Conservation (phyloP, 2,329 filamentous ascomycete genomes). For the Emergomyces pasteurianus region DNA sequence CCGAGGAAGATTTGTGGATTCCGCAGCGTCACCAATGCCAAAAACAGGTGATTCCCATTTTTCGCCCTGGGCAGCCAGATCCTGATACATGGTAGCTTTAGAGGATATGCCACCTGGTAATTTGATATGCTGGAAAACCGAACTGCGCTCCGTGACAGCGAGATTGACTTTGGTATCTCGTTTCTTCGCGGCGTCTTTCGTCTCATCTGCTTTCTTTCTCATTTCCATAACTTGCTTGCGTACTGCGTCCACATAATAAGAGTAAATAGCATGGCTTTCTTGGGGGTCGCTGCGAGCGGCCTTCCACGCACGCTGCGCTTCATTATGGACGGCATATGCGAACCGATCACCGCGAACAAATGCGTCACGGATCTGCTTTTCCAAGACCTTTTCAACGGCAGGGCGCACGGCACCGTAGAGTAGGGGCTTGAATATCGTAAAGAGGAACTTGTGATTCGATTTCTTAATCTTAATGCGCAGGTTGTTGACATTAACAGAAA, state of each 20-base stretch:
- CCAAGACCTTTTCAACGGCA: constrained; percentile 72
- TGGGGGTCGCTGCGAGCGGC: constrained; percentile 58
- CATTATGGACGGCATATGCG: constrained; percentile 65
- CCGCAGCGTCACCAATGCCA: constrained; percentile 64
- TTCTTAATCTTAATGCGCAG: constrained; percentile 84
- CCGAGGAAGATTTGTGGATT: constrained; percentile 59
- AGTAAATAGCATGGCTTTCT: constrained; percentile 70
- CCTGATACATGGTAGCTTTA: constrained; percentile 89
- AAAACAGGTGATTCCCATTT: constrained; percentile 94
- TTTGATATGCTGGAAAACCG: constrained; percentile 79
- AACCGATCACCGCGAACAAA: constrained; percentile 63
- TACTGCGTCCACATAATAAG: constrained; percentile 64
- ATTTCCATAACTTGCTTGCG: constrained; percentile 63
- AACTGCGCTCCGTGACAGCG: constrained; percentile 76
- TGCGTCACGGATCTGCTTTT: constrained; percentile 78
- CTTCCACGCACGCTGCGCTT: constrained; percentile 61
- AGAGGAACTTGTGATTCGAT: constrained; percentile 89
- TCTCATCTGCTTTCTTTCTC: constrained; percentile 69
- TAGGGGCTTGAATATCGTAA: constrained; percentile 74
- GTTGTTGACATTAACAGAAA: constrained; percentile 68
- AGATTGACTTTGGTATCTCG: constrained; percentile 65
- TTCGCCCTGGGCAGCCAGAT: constrained; percentile 76
- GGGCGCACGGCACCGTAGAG: constrained; percentile 75
- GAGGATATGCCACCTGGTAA: constrained; percentile 79
- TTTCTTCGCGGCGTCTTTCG: constrained; percentile 41